phyloP scores from a whole-genome alignment of 345 rosid species.

The Carallia pectinifolia region DNA sequence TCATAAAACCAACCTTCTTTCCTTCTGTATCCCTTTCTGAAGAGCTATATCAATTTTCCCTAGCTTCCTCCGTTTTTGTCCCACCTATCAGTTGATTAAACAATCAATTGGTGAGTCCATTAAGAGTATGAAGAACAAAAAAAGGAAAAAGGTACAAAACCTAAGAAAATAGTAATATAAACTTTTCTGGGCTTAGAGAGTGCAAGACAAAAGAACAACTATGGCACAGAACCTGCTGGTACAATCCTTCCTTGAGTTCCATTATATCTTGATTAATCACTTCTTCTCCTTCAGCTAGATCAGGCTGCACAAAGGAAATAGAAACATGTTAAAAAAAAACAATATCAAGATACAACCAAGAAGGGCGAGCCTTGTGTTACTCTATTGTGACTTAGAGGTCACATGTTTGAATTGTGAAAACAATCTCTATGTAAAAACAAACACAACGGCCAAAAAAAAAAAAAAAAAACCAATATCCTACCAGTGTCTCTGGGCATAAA shows the following conservation, averaged over 20 bases:
- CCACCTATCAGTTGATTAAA: constrained; percentile 49
- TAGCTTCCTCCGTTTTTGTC: constrained; percentile 54
- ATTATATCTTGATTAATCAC: constrained; percentile 58
- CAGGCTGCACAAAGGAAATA: constrained; percentile 62
- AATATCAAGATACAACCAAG: neutral
- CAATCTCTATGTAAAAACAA: too few relatives aligned
- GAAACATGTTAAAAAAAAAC: neutral
- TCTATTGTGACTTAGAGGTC: too few relatives aligned
- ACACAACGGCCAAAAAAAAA: neutral
- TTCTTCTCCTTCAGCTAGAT: constrained; percentile 73
- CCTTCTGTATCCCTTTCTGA: constrained; percentile 48
- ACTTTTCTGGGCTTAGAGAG: neutral
- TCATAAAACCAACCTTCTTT: constrained; percentile 51
- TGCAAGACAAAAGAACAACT: neutral
- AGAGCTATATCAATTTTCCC: constrained; percentile 57
- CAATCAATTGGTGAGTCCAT: neutral
- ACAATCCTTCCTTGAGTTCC: constrained; percentile 66
- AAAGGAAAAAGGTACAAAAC: neutral
- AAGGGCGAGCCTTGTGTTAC: too few relatives aligned
- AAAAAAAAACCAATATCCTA: constrained; percentile 10
- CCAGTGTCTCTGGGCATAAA: constrained; percentile 47
- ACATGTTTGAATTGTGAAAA: too few relatives aligned
- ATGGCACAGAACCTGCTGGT: constrained; percentile 59
- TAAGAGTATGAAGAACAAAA: neutral
- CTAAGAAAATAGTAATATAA: neutral